These are phyloP conservation scores for Phlebopus sp. DNA, from an alignment of 1,284 basidiomycete species.

Conservation along the genomic window DNA sequence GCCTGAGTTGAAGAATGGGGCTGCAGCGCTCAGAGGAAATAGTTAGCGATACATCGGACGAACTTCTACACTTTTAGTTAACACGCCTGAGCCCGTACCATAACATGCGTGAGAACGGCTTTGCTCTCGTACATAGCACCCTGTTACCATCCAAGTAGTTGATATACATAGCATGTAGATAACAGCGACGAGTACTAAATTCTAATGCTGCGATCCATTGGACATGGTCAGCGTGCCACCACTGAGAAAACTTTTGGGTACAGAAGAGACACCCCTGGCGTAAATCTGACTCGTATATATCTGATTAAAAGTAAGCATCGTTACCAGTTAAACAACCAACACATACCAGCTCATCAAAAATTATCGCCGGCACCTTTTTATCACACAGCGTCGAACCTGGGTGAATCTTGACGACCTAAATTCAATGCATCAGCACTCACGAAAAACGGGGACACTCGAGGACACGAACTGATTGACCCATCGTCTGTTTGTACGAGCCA, in stretches of 20 bases:
- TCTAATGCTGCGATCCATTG: slow-evolving; percentile 4
- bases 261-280: slow-evolving; percentile 81
- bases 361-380: slow-evolving; percentile 79
- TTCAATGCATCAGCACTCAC: slow-evolving; percentile 5
- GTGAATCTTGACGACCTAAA: slow-evolving; percentile 82
- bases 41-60: no score
- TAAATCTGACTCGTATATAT: slow-evolving; percentile 84
- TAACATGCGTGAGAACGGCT: neutral
- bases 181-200: no score
- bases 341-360: slow-evolving; percentile 89
- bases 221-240: slow-evolving; percentile 14
- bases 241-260: slow-evolving; percentile 50
- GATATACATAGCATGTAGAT: no score
- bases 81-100: no score
- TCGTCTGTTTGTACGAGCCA: slow-evolving; percentile 79
- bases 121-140: neutral
- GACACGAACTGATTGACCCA: slow-evolving; percentile 68
- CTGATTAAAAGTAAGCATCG: slow-evolving; percentile 28
- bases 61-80: no score
- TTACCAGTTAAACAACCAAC: neutral
- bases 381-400: slow-evolving; percentile 79
- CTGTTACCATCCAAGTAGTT: no score
- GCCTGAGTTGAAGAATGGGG: no score
- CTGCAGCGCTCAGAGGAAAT: no score
- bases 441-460: slow-evolving; percentile 1